Conservation (phyloP, 2,329 filamentous ascomycete genomes). For the Neonectria punicea region DNA sequence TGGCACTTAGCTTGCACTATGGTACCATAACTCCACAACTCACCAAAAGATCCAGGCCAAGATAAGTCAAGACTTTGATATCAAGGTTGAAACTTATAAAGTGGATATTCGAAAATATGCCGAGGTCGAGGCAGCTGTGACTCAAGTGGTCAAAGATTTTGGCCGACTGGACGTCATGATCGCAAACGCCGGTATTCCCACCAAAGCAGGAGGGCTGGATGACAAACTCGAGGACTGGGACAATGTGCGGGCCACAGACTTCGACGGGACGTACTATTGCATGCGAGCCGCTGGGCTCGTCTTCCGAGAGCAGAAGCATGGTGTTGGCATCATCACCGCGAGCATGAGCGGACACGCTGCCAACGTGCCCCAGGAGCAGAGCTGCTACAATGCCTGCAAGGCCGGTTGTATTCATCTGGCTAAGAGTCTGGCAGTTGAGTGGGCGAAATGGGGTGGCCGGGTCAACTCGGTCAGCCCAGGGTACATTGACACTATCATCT, state of each 20-base stretch:
- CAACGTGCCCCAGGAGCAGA: conserved; percentile 54
- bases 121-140: conserved; percentile 44
- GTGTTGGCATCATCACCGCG: conserved; percentile 49
- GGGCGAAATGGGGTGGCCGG: conserved; percentile 54
- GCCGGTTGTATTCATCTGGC: conserved; percentile 55
- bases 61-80: conserved; percentile 28
- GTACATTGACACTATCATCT: conserved; percentile 52
- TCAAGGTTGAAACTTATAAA: conserved; percentile 32
- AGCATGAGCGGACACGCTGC: conserved; percentile 49
- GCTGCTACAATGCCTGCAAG: conserved; percentile 57
- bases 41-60: conserved; percentile 21
- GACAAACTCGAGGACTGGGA: conserved; percentile 45
- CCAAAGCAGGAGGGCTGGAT: conserved; percentile 46
- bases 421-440: conserved; percentile 56
- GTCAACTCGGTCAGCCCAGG: conserved; percentile 54
- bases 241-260: conserved; percentile 35
- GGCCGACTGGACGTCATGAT: conserved; percentile 49
- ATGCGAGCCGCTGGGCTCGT: conserved; percentile 36
- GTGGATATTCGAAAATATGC: conserved; percentile 29
- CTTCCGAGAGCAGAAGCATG: conserved; percentile 48
- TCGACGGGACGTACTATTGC: too few relatives aligned
- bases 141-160: conserved; percentile 45
- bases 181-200: conserved; percentile 49
- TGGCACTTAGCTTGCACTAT: conserved; percentile 1
- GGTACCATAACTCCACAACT: conserved; percentile 25